Conservation (phyloP, 176 grass and related monocot species). For the Aegilops speltoides region DNA sequence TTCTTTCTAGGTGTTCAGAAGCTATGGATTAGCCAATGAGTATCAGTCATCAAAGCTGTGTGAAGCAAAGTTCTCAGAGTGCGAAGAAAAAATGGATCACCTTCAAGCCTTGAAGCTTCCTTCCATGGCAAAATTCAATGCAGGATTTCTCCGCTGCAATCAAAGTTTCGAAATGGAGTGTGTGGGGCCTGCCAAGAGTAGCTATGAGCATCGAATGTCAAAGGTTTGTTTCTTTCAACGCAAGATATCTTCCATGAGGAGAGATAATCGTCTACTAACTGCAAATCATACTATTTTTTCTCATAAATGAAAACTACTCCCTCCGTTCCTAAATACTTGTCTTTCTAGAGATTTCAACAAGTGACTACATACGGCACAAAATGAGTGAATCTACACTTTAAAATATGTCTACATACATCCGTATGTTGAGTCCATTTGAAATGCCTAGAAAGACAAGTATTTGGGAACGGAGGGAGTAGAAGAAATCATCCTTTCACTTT, state of each 20-base stretch:
- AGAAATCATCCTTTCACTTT: not conserved
- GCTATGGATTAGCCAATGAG: conserved; percentile 65
- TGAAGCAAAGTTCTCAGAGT: conserved; percentile 72
- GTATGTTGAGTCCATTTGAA: no score
- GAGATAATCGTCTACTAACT: not conserved
- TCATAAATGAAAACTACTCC: not conserved
- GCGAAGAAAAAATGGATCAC: conserved; percentile 92
- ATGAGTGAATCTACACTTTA: no score
- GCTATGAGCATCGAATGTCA: conserved; percentile 54
- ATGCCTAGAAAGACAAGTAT: no score
- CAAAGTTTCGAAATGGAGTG: conserved; percentile 70
- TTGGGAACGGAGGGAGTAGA: no score
- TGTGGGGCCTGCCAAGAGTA: conserved; percentile 75
- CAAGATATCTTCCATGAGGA: not conserved
- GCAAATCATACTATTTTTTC: not conserved
- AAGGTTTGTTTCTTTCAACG: conserved; percentile 56
- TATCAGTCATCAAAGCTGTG: conserved; percentile 93
- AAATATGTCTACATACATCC: no score
- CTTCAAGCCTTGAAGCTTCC: conserved; percentile 89
- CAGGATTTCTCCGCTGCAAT: conserved; percentile 79
- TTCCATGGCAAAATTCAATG: conserved; percentile 96
- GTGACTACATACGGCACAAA: no score
- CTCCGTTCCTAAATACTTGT: no score
- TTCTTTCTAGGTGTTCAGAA: conserved; percentile 62
- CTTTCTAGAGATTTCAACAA: no score